Conservation (phyloP, 2,329 filamentous ascomycete genomes). For the Penicillium sp. region DNA sequence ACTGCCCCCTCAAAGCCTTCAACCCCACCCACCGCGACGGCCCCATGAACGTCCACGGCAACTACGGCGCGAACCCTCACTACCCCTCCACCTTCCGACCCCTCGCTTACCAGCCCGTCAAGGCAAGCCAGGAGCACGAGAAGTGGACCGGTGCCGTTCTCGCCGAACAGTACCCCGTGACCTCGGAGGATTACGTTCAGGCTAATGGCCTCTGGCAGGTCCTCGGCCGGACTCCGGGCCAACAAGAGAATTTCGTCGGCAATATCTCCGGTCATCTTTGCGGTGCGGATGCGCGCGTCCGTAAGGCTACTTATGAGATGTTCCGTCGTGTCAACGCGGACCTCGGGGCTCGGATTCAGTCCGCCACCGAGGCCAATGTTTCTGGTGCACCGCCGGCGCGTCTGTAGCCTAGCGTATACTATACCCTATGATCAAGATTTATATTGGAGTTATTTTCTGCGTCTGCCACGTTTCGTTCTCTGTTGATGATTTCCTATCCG, state of each 20-base stretch:
- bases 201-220: constrained; percentile 47
- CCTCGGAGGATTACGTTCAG: constrained; percentile 48
- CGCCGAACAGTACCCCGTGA: constrained; percentile 44
- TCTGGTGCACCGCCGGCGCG: constrained; percentile 25
- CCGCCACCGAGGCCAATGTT: constrained; percentile 51
- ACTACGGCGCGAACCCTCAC: constrained; percentile 62
- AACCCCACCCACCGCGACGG: constrained; percentile 74
- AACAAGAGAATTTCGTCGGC: constrained; percentile 62
- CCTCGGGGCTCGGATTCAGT: constrained; percentile 55
- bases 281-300: constrained; percentile 56
- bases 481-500: too few relatives aligned
- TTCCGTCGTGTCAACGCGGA: constrained; percentile 58
- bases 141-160: constrained; percentile 45
- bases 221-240: constrained; percentile 49
- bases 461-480: too few relatives aligned
- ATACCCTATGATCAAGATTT: not conserved
- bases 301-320: constrained; percentile 62
- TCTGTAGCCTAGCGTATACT: constrained; percentile 22
- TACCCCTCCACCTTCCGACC: constrained; percentile 50
- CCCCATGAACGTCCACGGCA: constrained; percentile 65
- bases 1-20: constrained; percentile 55
- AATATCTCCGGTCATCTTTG: constrained; percentile 62
- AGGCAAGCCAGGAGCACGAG: constrained; percentile 47
- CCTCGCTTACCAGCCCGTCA: constrained; percentile 41
- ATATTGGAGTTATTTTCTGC: too few relatives aligned